Conservation (phyloP, 1,139 yeast species). For the Yamadazyma oceani region DNA sequence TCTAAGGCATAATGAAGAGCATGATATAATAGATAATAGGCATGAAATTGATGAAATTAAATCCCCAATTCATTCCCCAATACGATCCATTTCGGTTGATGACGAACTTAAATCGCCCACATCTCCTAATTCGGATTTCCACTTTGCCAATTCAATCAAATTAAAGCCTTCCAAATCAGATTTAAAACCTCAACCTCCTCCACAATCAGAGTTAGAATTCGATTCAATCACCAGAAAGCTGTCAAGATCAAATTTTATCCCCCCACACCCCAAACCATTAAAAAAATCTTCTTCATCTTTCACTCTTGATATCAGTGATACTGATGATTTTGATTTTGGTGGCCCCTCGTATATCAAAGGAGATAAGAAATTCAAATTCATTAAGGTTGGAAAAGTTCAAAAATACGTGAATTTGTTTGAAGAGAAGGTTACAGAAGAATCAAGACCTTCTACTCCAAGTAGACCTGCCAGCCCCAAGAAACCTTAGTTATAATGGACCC, state of each 20-base stretch:
- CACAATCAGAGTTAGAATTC: constrained; percentile 3
- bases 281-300: constrained; percentile 16
- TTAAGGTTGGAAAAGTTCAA: constrained; percentile 50
- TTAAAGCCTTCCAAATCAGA: constrained; percentile 12
- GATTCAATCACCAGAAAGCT: constrained; percentile 10
- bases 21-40: constrained; percentile 3
- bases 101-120: not conserved
- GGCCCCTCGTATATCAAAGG: constrained; percentile 42
- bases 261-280: constrained; percentile 9
- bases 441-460: constrained; percentile 6
- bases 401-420: constrained; percentile 48
- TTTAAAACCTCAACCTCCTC: constrained; percentile 7
- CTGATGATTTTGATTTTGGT: constrained; percentile 24
- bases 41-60: not conserved
- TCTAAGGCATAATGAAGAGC: constrained; percentile 34
- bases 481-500: constrained; percentile 6
- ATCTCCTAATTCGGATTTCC: not conserved
- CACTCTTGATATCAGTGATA: constrained; percentile 16
- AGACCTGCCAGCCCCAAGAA: constrained; percentile 7
- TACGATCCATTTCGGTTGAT: not conserved
- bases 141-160: constrained; percentile 9
- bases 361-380: constrained; percentile 46
- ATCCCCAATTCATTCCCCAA: constrained; percentile 3
- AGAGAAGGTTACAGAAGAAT: constrained; percentile 30
- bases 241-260: constrained; percentile 10